These are phyloP conservation scores for Pythium insidiosum DNA, from an alignment of 352 stramenopile species.

Conservation along the genomic window DNA sequence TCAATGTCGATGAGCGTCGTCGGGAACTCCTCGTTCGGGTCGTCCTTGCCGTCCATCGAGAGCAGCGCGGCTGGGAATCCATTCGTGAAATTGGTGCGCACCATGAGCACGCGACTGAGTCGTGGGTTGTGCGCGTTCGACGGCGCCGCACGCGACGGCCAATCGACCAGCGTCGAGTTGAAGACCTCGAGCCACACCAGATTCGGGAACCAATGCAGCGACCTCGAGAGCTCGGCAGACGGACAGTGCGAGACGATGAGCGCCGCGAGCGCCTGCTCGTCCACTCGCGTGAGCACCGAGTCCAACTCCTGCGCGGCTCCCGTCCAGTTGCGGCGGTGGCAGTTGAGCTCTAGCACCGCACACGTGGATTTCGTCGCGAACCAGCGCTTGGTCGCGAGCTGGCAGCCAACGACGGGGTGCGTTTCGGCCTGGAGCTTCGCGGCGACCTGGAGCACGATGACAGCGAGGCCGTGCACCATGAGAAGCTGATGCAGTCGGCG, in stretches of 20 bases:
- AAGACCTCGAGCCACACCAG: slow-evolving; percentile 13
- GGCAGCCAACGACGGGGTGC: slow-evolving; percentile 1
- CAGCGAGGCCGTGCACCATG: slow-evolving; percentile 1
- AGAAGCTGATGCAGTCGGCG: neutral
- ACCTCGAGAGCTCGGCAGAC: slow-evolving; percentile 1
- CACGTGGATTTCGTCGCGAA: slow-evolving; percentile 10
- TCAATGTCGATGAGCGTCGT: slow-evolving; percentile 2
- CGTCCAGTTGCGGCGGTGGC: neutral
- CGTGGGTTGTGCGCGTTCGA: neutral
- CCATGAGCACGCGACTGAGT: slow-evolving; percentile 2
- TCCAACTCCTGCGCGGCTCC: slow-evolving; percentile 1
- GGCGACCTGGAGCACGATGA: neutral
- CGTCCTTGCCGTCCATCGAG: neutral
- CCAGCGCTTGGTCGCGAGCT: slow-evolving; percentile 1
- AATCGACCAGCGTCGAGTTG: slow-evolving; percentile 13
- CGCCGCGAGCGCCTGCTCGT: neutral
- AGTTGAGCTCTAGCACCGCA: slow-evolving; percentile 14
- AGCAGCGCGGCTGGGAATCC: too few species aligned
- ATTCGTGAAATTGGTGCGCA: neutral
- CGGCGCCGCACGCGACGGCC: slow-evolving; percentile 3
- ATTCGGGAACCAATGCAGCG: slow-evolving; percentile 3
- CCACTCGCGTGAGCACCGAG: neutral
- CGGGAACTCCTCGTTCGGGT: neutral
- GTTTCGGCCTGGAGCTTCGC: neutral
- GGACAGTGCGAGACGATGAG: slow-evolving; percentile 12